Base-by-base conservation (phyloP, 495 filamentous ascomycete species). In the Aspergillus hancockii region DNA sequence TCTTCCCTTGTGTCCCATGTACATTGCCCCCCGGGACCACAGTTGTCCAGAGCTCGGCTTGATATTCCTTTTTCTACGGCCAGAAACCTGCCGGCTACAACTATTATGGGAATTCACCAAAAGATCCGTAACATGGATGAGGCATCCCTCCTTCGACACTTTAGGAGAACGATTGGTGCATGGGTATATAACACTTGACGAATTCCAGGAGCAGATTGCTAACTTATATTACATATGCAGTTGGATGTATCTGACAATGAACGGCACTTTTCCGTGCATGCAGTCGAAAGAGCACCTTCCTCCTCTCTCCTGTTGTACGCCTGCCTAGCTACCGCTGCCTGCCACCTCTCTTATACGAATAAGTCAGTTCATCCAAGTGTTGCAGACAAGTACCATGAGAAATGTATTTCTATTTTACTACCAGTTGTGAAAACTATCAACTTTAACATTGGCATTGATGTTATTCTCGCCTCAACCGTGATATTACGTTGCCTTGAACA, bases 401-500 rank as follows among this genome's bases (percentile, higher is more conserved):
- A 71, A 58, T 79, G 75, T 49, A 70, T 78, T 49, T 70, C 66
- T n/a, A 76, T 78, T 16, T 71, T 78, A 61, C 64, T 76, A 3
- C 72, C 75, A 0, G 68, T 70, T 0, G 63, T 78, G 8, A 74
- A 74, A 46, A 72, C 72, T 40, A 63, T 63, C 9, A 64, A 74
- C 28, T 74, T 66, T 47, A 59, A 69, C 2, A 75, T 74, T 47
- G 65, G 66, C 23, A 70, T 76, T 36, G 75, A 78, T 16, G 70
- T 75, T 28, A 67, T 78, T n/a, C 72, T 77, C 14, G 69, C 71
- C 8, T 75, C 74, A 0, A 76, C 75, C 4, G 74, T 76, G 2
- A 73, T 78, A 18, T 66, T 78, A 8, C 75, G 75, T 21, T 75
- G 75, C 49, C 75, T 76, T 38, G 75, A 78, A 51, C 74, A 76